Percentiles rank a stretch among this genome's conserved stretches.
These are phyloP conservation scores for Helichrysum umbraculigerum DNA, from an alignment of 129 eudicot genomes.

Conservation along the genomic window DNA sequence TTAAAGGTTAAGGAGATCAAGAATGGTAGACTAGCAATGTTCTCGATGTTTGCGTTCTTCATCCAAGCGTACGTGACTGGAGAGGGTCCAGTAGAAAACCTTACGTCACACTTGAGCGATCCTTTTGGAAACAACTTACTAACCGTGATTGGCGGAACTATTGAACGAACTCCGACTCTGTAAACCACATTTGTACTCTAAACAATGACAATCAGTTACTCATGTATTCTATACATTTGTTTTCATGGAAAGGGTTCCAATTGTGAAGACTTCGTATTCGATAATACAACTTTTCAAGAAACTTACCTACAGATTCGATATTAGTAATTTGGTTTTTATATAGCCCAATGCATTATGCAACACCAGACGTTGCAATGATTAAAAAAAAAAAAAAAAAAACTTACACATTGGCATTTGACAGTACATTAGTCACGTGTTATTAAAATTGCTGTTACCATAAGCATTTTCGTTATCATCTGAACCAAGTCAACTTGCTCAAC, in stretches of 20 bases:
- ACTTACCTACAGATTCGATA: neutral
- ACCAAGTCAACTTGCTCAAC: neutral
- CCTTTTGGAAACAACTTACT: constrained; percentile 96
- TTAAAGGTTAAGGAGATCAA: constrained; percentile 97
- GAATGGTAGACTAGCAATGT: constrained; percentile 95
- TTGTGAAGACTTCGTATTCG: neutral
- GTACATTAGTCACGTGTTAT: neutral
- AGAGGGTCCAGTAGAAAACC: constrained; percentile 89
- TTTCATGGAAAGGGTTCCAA: neutral
- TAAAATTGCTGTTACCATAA: neutral
- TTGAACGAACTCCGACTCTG: constrained; percentile 43
- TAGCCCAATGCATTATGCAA: neutral
- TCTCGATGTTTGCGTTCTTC: constrained; percentile 89
- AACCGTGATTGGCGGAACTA: constrained; percentile 68
- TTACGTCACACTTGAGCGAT: constrained; percentile 79
- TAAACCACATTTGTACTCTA: constrained; percentile 16
- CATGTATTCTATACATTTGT: neutral
- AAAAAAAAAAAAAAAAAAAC: neutral
- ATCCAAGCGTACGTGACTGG: constrained; percentile 92
- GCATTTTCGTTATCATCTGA: neutral
- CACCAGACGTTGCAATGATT: neutral
- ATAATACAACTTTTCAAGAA: neutral
- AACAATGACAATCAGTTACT: constrained; percentile 7
- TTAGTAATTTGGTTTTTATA: no score
- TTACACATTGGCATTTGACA: neutral